Conservation (phyloP, 192 early-diverging fungal genomes). For the Podila clonocystis region DNA sequence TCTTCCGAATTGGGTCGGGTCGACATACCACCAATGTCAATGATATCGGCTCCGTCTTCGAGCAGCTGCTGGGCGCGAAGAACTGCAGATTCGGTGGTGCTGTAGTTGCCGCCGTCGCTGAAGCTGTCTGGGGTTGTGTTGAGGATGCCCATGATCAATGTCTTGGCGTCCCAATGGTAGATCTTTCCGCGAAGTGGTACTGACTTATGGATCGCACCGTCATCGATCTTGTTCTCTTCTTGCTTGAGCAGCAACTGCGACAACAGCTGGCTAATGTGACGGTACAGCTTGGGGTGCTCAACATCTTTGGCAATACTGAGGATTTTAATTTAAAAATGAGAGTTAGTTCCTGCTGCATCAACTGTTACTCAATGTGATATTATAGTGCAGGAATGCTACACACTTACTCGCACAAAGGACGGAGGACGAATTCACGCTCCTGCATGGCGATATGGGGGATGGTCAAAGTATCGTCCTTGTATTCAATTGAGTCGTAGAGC, state of each 20-base stretch:
- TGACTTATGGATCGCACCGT: constrained; percentile 63
- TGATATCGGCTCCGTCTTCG: constrained; percentile 84
- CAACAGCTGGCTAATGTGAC: constrained; percentile 77
- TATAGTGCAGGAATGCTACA: neutral
- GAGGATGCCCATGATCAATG: constrained; percentile 95
- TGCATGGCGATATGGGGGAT: constrained; percentile 91
- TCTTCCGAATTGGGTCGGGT: constrained; percentile 89
- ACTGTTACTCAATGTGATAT: neutral
- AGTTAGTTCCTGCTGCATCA: neutral
- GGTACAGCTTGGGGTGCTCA: constrained; percentile 89
- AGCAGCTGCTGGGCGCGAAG: constrained; percentile 74
- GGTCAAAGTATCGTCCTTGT: constrained; percentile 67
- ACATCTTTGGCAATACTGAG: constrained; percentile 85
- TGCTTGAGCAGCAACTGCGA: constrained; percentile 62
- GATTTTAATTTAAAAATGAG: neutral
- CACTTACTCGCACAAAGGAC: constrained; percentile 91
- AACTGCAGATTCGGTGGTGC: constrained; percentile 70
- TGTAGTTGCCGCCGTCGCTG: constrained; percentile 88
- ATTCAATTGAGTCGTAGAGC: constrained; percentile 86
- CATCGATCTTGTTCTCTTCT: constrained; percentile 44
- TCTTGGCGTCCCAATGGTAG: constrained; percentile 73
- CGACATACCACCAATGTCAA: constrained; percentile 96
- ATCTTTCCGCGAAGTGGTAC: constrained; percentile 56
- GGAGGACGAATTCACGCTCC: constrained; percentile 95
- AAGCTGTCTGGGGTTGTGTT: constrained; percentile 98